Percentiles rank a stretch among this genome's conserved stretches.
These are phyloP conservation scores for Tuber calosporum DNA, from an alignment of 495 filamentous ascomycete genomes.

Conservation along the genomic window DNA sequence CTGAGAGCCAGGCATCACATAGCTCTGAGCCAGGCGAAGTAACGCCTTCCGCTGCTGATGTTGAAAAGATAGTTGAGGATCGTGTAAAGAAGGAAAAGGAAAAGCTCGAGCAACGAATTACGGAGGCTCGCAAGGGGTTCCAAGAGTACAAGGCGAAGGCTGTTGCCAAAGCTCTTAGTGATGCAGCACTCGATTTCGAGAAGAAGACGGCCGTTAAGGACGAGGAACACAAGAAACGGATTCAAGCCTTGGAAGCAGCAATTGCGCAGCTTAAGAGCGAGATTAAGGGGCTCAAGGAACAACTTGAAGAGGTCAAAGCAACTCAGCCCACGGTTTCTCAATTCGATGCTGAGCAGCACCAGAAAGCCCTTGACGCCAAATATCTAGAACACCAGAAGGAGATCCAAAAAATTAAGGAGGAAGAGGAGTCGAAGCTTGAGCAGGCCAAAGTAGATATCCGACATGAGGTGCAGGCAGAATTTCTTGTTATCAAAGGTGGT, in stretches of 20 bases:
- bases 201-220: conserved; percentile 24
- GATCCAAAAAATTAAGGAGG: conserved; percentile 30
- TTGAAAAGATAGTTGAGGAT: conserved; percentile 45
- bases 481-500: conserved; percentile 12
- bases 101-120: conserved; percentile 36
- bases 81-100: conserved; percentile 27
- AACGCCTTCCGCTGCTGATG: conserved; percentile 48
- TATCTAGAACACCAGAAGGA: conserved; percentile 34
- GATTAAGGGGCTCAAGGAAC: conserved; percentile 27
- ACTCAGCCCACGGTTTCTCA: not conserved
- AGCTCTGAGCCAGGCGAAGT: conserved; percentile 45
- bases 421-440: conserved; percentile 32
- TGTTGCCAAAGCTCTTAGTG: conserved; percentile 47
- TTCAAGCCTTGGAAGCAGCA: conserved; percentile 28
- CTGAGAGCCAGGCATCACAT: conserved; percentile 26
- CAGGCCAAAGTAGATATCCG: conserved; percentile 23
- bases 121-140: conserved; percentile 34
- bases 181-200: conserved; percentile 26
- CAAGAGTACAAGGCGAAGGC: conserved; percentile 48
- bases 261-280: conserved; percentile 31
- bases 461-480: conserved; percentile 34
- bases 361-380: conserved; percentile 31
- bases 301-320: conserved; percentile 13
- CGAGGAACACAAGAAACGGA: conserved; percentile 28
- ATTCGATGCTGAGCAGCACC: conserved; percentile 6